Evolutionary conservation across 495 filamentous ascomycete genomes (phyloP).

Genomic region (Penicillium coffeae): DNA sequence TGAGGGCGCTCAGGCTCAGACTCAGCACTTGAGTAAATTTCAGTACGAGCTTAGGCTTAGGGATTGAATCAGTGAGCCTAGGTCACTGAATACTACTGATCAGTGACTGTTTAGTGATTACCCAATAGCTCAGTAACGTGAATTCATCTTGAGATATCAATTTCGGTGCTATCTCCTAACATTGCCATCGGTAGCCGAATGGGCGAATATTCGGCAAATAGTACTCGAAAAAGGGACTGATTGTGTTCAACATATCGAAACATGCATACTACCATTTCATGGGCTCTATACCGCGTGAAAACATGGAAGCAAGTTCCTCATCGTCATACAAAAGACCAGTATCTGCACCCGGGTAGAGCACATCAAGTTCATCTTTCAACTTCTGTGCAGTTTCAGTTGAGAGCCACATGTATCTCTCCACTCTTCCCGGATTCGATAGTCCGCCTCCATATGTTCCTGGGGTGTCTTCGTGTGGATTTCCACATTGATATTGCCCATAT

Average conservation of each 20-base stretch:
- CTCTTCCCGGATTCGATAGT: conserved; percentile 4
- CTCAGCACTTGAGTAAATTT: no score
- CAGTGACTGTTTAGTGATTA: no score
- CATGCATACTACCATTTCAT: conserved; percentile 10
- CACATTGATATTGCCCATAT: conserved; percentile 8
- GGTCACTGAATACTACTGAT: no score
- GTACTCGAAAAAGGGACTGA: conserved; percentile 8
- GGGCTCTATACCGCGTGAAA: conserved; percentile 10
- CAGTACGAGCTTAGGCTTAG: no score
- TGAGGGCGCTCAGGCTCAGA: no score
- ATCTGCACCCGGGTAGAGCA: conserved; percentile 7
- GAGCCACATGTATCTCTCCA: conserved; percentile 19
- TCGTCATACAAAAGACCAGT: conserved; percentile 12
- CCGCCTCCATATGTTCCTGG: conserved; percentile 12
- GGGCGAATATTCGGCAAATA: conserved; percentile 4
- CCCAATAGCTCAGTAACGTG: no score
- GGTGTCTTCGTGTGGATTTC: conserved; percentile 5
- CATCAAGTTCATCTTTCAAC: conserved; percentile 9
- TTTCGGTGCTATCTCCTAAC: conserved; percentile 4
- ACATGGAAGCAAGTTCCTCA: conserved; percentile 6
- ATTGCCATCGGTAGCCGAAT: conserved; percentile 6
- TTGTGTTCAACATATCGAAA: conserved; percentile 11
- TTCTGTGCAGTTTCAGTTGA: conserved; percentile 16
- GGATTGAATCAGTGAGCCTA: no score
- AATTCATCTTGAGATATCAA: conserved; percentile 6